Evolutionary conservation across 495 filamentous ascomycete species (phyloP), one percentile per base, ranked within the genome.

Genomic region (Parmelia sp.): DNA sequence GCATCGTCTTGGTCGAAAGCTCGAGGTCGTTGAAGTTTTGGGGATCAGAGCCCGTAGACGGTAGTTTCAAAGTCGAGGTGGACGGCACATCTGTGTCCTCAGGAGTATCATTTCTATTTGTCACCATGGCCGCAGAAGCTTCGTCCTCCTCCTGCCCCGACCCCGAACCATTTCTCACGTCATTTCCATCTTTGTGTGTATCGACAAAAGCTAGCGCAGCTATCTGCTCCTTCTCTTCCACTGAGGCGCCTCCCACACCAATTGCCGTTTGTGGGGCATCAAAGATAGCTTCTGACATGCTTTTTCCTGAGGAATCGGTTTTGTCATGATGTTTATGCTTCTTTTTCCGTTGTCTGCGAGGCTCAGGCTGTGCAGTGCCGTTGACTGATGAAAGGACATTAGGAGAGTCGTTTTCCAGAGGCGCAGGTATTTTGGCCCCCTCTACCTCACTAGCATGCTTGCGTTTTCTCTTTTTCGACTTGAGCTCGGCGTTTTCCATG

Each of bases 1-100:
- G 84, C 80, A 90, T 88, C 2, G 92, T 96, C 74, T 88, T 91
- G 47, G 88, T 85, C 3, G 90, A 94, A 9, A 98, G 81, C 44
- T 90, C 90, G 66, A 98, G 82, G 60, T 97, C 90, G 23, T 84
- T 74, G 72, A 98, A 98, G 58, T 80, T 80, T 61, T 80, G 67
- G 10, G 86, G 81, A 31, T 83, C 80, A 31, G 73, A 76, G 42
- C 80, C 79, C 5, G 75, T 81, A 53, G 77, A 72, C 0, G 88
- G 87, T 47, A 90, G 77, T 42, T 81, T 77, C 27, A 89, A 76
- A 17, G 77, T 69, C 51, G 81, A 72, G 57, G 75, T 69, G 4
- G 77, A 77, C 27, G 85, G 82, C 11, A 89, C 75, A 60, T 82
- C 82, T 19, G 72, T 3, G 25, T 29, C 45, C 35, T 33, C 35